These are phyloP conservation scores for Pseudocercospora fuligena DNA, from an alignment of 2,329 filamentous ascomycete genomes.

Conservation along the genomic window DNA sequence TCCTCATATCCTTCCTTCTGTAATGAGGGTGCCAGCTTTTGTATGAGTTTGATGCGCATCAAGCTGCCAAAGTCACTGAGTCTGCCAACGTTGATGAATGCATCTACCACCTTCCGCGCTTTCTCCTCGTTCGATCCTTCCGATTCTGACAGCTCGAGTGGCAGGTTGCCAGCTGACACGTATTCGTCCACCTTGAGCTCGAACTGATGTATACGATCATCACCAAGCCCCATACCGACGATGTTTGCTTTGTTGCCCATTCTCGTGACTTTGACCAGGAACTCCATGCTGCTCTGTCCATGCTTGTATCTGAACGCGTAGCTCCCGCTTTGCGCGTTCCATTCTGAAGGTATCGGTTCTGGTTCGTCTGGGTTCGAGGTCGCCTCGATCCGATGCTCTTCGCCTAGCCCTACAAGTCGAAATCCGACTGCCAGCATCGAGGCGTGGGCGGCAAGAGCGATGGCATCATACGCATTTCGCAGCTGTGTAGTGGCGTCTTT, in stretches of 20 bases:
- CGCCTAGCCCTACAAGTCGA: slow-evolving; percentile 78
- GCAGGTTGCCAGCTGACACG: slow-evolving; percentile 66
- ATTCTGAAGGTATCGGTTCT: slow-evolving; percentile 71
- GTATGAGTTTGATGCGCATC: slow-evolving; percentile 79
- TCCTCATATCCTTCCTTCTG: slow-evolving; percentile 81
- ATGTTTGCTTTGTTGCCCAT: slow-evolving; percentile 85
- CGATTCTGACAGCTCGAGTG: slow-evolving; percentile 42
- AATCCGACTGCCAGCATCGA: slow-evolving; percentile 83
- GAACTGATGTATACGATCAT: slow-evolving; percentile 79
- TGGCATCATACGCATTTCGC: slow-evolving; percentile 76
- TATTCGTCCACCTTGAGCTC: slow-evolving; percentile 78
- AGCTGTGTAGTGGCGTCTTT: slow-evolving; percentile 50
- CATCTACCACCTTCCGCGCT: slow-evolving; percentile 52
- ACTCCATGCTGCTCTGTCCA: slow-evolving; percentile 81
- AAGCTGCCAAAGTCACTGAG: slow-evolving; percentile 70
- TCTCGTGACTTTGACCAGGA: slow-evolving; percentile 79
- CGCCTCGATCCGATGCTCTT: slow-evolving; percentile 69
- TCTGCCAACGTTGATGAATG: slow-evolving; percentile 75
- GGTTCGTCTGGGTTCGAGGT: slow-evolving; percentile 49
- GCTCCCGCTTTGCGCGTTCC: slow-evolving; percentile 74
- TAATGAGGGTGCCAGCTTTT: slow-evolving; percentile 78
- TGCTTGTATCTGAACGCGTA: slow-evolving; percentile 88
- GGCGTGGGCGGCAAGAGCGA: slow-evolving; percentile 83
- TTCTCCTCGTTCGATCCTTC: slow-evolving; percentile 45
- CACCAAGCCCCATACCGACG: slow-evolving; percentile 75